Base-by-base conservation (phyloP, 495 filamentous ascomycete genomes). In the Aeminium ludgeri region DNA sequence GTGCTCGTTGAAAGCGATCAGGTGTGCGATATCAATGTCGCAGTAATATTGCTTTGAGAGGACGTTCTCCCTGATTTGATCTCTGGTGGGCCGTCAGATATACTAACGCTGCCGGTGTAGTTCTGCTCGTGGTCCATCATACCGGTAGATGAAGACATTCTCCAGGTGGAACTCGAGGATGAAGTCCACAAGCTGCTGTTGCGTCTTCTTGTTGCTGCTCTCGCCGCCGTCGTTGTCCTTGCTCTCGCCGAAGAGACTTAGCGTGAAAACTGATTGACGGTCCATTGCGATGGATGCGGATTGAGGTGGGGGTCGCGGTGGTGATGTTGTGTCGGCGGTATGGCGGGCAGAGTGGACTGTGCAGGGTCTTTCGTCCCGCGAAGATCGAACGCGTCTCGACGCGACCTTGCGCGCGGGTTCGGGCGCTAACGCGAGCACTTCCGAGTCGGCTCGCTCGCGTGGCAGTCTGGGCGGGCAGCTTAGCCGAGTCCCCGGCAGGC, bases 1-100 rank as follows among this genome's bases (percentile, higher is more conserved):
- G 55, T 95, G 86, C 59, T 96, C 91, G 51, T 95, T 91, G 64
- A 86, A 96, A 38, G 81, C 89, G 58, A 94, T 93, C 30, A 99
- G 65, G 58, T 99, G 91, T 28, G 82, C 82, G 49, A 99, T 83
- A 59, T 99, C 87, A 48, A 99, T 78, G 59, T 99, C 89, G 63
- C 89, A 95, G 63, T 78, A 92, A 61, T 86, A 95, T 53, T 87
- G 82, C 57, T 92, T 92, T 10, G 93, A 73, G 0, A 99, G 70
- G 23, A 86, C 86, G 64, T 99, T 96, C 54, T 95, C 86, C 46
- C 86, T 76, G 43, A 99, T 70, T 65, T 94, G 89, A 54, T 99
- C 91, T 65, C 91, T 92, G 50, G 20, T 39, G 1, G 1, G 23
- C 4, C 20, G 20, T 51, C 38, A 50, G 45, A 35, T 15, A 13